Base-by-base conservation (phyloP, 108 stramenopile genomes). In the Nannochloropsis salina region DNA sequence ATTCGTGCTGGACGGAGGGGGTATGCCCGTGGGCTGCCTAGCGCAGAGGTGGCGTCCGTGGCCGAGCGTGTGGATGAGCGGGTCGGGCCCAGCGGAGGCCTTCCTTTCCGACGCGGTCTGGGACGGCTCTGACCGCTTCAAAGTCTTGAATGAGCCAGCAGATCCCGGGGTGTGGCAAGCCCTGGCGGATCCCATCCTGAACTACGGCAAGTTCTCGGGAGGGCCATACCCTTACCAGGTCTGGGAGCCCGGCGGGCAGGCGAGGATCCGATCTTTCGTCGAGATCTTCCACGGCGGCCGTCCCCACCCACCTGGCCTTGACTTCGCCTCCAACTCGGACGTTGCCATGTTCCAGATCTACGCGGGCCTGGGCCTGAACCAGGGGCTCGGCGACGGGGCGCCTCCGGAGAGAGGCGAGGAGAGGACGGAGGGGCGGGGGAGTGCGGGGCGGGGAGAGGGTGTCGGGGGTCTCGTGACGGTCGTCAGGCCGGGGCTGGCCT, bases 251-350 rank as follows among this genome's bases (percentile, higher is more conserved):
- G 61, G 61, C 61, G 15, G 20, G 4, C 61, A 74, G 8, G 61
- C 61, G 20, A n/a, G 61, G 20, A 74, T 74, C n/a, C 61, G n/a
- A 6, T 15, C 61, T 15, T 74, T 74, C 3, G 3, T 74, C 20
- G 61, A 74, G 8, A n/a, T 74, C 20, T 74, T 74, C n/a, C 61
- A n/a, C 20, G 61, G 61, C 15, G 61, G 61, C n/a, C 6, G 3
- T 15, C 61, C 61, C n/a, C 61, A 74, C n/a, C 20, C 61, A 74
- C 61, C 61, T 74, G 61, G 61, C 61, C 61, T 74, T 15, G 61
- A 74, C 61, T 74, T 74, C 6, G 61, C 61, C 61, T n/a, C 20
- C 61, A 74, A 74, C 61, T 74, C 61, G 61, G 61, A 74, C 61
- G 61, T n/a, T 15, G 61, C 61, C 61, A 74, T 74, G 61, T 74